phyloP scores from a whole-genome alignment of 169 alveolate species.

The Plasmodium malariae region DNA sequence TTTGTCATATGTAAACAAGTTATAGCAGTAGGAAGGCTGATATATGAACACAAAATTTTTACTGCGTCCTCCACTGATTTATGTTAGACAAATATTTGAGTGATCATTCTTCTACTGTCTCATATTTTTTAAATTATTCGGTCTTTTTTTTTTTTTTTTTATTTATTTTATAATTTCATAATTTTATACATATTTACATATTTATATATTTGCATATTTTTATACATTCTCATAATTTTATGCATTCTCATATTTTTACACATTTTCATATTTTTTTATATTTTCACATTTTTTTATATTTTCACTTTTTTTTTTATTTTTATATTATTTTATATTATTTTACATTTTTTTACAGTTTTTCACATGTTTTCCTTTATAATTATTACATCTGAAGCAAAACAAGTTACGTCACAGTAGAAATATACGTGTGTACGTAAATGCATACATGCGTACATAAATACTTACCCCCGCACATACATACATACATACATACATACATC shows the following conservation, averaged over 20 bases:
- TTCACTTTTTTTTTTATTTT: too few relatives aligned
- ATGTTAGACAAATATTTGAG: neutral
- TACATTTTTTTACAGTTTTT: too few relatives aligned
- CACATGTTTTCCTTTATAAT: neutral
- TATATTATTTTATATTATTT: neutral
- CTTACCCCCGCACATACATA: conserved; percentile 6
- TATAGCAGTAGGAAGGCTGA: neutral
- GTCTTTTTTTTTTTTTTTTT: neutral
- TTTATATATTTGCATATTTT: too few relatives aligned
- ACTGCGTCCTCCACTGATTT: neutral
- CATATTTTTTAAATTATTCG: too few relatives aligned
- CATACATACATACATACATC: neutral
- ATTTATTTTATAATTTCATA: too few relatives aligned
- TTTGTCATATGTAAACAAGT: neutral
- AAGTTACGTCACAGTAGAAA: too few relatives aligned
- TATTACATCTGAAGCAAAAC: conserved; percentile 1
- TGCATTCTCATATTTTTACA: too few relatives aligned
- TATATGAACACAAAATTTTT: neutral
- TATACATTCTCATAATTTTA: too few relatives aligned
- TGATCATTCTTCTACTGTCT: neutral
- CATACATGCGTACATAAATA: neutral
- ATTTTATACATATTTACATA: too few relatives aligned
- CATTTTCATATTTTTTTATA: too few relatives aligned
- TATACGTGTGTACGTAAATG: too few relatives aligned
- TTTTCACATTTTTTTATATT: too few relatives aligned